Conservation (phyloP, 148 eudicot species). For the Rhododendron simsii region DNA sequence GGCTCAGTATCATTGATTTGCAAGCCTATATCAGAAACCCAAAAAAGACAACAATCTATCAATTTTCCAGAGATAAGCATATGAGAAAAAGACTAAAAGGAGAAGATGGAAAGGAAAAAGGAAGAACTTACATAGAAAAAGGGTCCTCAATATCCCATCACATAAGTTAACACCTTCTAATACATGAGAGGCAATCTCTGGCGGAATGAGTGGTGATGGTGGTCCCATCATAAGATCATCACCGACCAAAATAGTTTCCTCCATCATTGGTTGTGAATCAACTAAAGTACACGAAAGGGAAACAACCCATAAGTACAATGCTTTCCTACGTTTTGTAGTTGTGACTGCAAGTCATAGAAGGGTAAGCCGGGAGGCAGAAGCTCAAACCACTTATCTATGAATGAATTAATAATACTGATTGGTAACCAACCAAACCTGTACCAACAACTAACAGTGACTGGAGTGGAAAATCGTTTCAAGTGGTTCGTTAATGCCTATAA, state of each 20-base stretch:
- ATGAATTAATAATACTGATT: neutral
- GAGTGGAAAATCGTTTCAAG: neutral
- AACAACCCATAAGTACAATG: constrained; percentile 10
- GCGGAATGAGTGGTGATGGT: constrained; percentile 87
- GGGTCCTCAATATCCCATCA: constrained; percentile 76
- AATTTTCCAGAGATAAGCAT: neutral
- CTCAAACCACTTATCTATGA: neutral
- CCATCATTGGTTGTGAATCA: constrained; percentile 86
- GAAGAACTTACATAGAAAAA: constrained; percentile 69
- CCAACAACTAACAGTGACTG: neutral
- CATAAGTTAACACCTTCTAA: constrained; percentile 88
- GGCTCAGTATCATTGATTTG: constrained; percentile 91
- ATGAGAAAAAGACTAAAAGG: neutral
- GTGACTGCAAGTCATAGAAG: neutral
- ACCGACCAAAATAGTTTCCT: constrained; percentile 94
- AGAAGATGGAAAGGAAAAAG: neutral
- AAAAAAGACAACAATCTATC: neutral
- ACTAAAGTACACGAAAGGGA: constrained; percentile 30
- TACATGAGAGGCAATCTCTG: constrained; percentile 86
- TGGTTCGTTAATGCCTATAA: neutral
- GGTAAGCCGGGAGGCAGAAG: neutral
- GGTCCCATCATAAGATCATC: constrained; percentile 98
- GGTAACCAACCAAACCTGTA: neutral
- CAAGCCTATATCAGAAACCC: constrained; percentile 42
- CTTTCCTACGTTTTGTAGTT: neutral